Conservation (phyloP, 306 rosid genomes). For the Cicer yamashitae region DNA sequence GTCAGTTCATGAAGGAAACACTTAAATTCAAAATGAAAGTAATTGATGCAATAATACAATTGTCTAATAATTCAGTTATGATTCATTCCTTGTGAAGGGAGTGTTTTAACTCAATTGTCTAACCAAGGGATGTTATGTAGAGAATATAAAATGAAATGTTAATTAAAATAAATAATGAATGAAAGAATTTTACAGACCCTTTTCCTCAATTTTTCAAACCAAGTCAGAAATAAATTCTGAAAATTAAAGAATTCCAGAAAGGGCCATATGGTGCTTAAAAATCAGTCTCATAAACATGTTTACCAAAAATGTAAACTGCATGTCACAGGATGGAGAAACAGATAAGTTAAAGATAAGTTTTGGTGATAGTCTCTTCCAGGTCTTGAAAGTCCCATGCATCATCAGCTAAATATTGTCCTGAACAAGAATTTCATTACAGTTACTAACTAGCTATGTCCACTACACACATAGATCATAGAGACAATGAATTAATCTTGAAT, state of each 20-base stretch:
- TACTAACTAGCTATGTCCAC: not conserved
- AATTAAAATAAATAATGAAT: not conserved
- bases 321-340: not conserved
- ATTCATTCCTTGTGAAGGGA: too few relatives aligned
- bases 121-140: too few relatives aligned
- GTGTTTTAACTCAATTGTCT: too few relatives aligned
- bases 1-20: too few relatives aligned
- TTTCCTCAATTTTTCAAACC: conserved; percentile 8
- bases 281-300: conserved; percentile 9
- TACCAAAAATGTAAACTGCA: not conserved
- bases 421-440: conserved; percentile 37
- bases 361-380: conserved; percentile 80
- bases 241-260: not conserved
- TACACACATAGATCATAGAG: conserved; percentile 7
- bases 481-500: conserved; percentile 23
- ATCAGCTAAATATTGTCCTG: conserved; percentile 88
- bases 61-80: too few relatives aligned
- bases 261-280: not conserved
- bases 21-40: too few relatives aligned
- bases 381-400: conserved; percentile 95
- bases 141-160: too few relatives aligned
- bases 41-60: too few relatives aligned
- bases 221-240: conserved; percentile 13
- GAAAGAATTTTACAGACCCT: conserved; percentile 34
- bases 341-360: conserved; percentile 62